phyloP scores from a whole-genome alignment of 371 early-diverging fungal genomes.

The Nematocida parisii region DNA sequence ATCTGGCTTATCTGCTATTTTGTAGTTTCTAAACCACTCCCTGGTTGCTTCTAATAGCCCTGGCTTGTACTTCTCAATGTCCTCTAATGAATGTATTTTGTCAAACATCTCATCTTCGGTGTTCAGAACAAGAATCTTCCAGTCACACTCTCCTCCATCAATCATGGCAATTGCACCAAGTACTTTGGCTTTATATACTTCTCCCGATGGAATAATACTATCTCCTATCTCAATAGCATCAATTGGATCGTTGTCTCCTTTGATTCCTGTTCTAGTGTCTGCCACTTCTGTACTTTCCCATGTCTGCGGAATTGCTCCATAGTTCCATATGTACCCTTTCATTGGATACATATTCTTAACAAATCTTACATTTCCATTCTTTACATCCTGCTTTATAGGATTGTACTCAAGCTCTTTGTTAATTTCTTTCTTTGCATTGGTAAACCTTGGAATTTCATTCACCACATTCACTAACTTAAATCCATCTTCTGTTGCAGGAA shows the following conservation, averaged over 20 bases:
- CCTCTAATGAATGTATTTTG: constrained; percentile 88
- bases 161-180: constrained; percentile 91
- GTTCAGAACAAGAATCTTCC: constrained; percentile 95
- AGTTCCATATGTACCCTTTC: constrained; percentile 99
- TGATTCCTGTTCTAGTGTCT: constrained; percentile 80
- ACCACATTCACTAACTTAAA: constrained; percentile 85
- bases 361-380: constrained; percentile 93
- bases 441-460: constrained; percentile 93
- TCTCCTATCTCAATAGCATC: constrained; percentile 96
- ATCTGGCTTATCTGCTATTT: constrained; percentile 75
- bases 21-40: constrained; percentile 97
- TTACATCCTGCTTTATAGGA: constrained; percentile 96
- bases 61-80: constrained; percentile 86
- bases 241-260: constrained; percentile 94
- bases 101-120: constrained; percentile 82
- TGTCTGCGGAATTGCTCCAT: constrained; percentile 94
- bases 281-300: constrained; percentile 89
- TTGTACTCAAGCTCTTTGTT: constrained; percentile 72
- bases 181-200: constrained; percentile 94
- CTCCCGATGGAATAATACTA: constrained; percentile 79
- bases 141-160: constrained; percentile 92
- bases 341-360: constrained; percentile 98
- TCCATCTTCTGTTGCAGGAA: constrained; percentile 82
- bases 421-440: constrained; percentile 96
- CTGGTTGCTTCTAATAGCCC: constrained; percentile 86